phyloP scores from a whole-genome alignment of 108 stramenopile genomes.

The Asterionellopsis glacialis region DNA sequence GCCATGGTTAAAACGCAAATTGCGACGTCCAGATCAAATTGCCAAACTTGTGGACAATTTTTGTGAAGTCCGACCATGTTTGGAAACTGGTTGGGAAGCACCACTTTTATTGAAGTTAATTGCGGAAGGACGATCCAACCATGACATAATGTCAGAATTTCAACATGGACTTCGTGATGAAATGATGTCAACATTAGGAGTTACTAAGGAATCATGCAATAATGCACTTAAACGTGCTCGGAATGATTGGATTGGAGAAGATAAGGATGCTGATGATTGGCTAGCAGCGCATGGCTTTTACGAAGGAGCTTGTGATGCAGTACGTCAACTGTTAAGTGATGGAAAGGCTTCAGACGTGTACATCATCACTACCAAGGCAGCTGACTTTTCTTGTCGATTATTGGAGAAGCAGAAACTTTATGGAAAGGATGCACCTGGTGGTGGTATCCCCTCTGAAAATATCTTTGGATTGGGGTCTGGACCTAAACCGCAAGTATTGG shows the following conservation, averaged over 20 bases:
- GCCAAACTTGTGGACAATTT: constrained; percentile 14
- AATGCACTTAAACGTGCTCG: constrained; percentile 14
- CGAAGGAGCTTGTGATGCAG: constrained; percentile 21
- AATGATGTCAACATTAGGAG: neutral
- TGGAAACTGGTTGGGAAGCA: constrained; percentile 31
- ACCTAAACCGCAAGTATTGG: constrained; percentile 15
- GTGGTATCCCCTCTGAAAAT: neutral
- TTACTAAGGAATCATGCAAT: constrained; percentile 2
- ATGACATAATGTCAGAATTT: constrained; percentile 11
- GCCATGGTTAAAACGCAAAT: constrained; percentile 5
- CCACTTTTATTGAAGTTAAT: constrained; percentile 15
- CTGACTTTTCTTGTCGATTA: constrained; percentile 20
- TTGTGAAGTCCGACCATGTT: constrained; percentile 15
- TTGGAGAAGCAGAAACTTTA: constrained; percentile 18
- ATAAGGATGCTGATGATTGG: constrained; percentile 10
- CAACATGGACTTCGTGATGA: constrained; percentile 1
- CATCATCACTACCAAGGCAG: constrained; percentile 29
- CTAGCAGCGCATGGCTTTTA: constrained; percentile 25
- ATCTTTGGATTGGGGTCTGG: constrained; percentile 28
- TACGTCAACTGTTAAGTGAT: constrained; percentile 5
- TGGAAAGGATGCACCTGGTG: neutral
- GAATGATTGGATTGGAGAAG: constrained; percentile 19
- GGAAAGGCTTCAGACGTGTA: constrained; percentile 10
- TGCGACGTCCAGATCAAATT: constrained; percentile 2
- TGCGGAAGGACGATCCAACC: constrained; percentile 6